These are phyloP conservation scores for Trichoderma orchidacearum DNA, from an alignment of 495 filamentous ascomycete species.

Conservation along the genomic window DNA sequence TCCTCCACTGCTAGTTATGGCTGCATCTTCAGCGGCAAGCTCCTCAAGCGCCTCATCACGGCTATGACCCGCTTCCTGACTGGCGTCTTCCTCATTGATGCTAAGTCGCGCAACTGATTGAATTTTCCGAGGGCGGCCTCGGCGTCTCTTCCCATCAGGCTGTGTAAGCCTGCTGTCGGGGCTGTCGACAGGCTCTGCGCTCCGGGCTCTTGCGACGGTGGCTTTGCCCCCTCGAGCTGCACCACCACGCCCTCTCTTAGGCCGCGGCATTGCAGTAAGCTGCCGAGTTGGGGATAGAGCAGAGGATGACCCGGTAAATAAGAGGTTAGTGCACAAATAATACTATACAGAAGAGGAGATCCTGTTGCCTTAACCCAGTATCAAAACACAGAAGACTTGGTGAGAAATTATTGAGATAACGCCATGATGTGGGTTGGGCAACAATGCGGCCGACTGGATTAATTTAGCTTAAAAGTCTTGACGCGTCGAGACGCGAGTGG, in stretches of 20 bases:
- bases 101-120: neutral
- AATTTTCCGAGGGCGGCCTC: neutral
- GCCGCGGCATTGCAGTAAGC: neutral
- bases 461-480: neutral
- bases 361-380: neutral
- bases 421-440: neutral
- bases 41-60: constrained; percentile 25
- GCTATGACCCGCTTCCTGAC: constrained; percentile 14
- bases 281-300: neutral
- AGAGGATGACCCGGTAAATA: neutral
- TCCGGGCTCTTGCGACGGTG: neutral
- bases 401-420: neutral
- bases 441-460: neutral
- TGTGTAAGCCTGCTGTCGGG: neutral
- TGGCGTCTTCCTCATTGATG: neutral
- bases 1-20: constrained; percentile 13
- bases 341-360: neutral
- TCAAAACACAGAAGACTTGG: neutral
- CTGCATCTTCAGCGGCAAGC: constrained; percentile 19
- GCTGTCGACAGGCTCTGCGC: neutral
- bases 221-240: neutral
- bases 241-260: neutral
- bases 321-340: neutral
- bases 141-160: neutral
- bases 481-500: neutral